Conservation (phyloP, 176 grass and related monocot genomes). For the Microstegium vimineum region DNA sequence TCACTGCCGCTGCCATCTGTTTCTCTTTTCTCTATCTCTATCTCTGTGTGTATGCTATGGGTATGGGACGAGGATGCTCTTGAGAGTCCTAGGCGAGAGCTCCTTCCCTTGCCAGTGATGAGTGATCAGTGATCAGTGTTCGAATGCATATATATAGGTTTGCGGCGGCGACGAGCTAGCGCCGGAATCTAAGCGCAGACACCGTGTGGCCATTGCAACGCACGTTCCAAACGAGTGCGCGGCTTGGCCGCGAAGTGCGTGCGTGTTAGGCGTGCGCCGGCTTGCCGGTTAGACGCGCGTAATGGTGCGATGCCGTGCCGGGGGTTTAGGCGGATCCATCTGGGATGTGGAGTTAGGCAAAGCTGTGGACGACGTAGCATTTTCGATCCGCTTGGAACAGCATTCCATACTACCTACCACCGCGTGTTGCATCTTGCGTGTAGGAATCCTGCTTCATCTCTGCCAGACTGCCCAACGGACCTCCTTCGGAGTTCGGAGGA, state of each 20-base stretch:
- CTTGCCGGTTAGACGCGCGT: too few relatives aligned
- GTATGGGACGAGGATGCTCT: not conserved
- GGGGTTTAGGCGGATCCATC: not conserved
- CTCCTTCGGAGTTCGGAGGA: too few relatives aligned
- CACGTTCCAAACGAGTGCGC: not conserved
- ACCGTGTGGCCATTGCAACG: not conserved
- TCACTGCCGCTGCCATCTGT: not conserved
- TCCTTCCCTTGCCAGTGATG: too few relatives aligned
- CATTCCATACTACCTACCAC: too few relatives aligned
- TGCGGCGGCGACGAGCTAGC: not conserved
- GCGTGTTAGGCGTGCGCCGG: not conserved
- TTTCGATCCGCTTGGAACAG: not conserved
- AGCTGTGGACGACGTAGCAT: not conserved
- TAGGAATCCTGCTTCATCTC: too few relatives aligned
- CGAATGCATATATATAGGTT: not conserved
- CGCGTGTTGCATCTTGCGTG: too few relatives aligned
- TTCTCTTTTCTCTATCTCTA: too few relatives aligned
- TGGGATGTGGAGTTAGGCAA: not conserved
- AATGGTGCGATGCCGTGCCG: too few relatives aligned
- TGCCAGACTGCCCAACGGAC: too few relatives aligned
- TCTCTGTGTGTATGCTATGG: too few relatives aligned
- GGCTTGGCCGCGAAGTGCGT: too few relatives aligned
- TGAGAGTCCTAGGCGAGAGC: too few relatives aligned
- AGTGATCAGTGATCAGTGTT: not conserved
- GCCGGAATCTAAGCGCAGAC: not conserved